Evolutionary conservation across 2,329 filamentous ascomycete species (phyloP).

Genomic region (Hortaea werneckii): DNA sequence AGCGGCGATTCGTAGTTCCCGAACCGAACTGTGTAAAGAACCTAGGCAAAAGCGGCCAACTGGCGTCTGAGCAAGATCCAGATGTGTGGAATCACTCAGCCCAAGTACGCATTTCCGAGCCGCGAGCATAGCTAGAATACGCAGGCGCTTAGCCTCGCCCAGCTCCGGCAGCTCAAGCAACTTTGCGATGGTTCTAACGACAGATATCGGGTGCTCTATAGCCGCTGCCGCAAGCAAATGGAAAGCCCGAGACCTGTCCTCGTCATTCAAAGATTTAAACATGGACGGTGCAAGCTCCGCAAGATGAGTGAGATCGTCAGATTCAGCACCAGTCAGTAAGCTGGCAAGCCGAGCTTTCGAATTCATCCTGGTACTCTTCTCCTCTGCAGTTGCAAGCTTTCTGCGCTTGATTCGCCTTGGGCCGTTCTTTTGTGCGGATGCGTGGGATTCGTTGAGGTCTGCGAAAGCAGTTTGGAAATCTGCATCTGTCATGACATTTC

Average conservation of each 20-base stretch:
- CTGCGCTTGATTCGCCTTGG: slow-evolving; percentile 11
- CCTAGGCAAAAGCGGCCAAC: slow-evolving; percentile 74
- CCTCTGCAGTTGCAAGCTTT: slow-evolving; percentile 1
- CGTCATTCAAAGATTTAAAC: slow-evolving; percentile 12
- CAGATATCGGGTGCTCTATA: slow-evolving; percentile 4
- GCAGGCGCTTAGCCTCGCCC: slow-evolving; percentile 45
- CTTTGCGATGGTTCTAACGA: slow-evolving; percentile 8
- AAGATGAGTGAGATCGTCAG: slow-evolving; percentile 9
- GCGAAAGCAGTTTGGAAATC: slow-evolving; percentile 11
- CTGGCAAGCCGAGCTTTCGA: background rate
- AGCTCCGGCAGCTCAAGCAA: slow-evolving; percentile 32
- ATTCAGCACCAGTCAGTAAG: slow-evolving; percentile 12
- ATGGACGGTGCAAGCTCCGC: slow-evolving; percentile 9
- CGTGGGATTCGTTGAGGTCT: slow-evolving; percentile 8
- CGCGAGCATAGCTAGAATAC: slow-evolving; percentile 61
- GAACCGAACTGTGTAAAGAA: slow-evolving; percentile 69
- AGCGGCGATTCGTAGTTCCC: slow-evolving; percentile 75
- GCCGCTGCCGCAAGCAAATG: slow-evolving; percentile 13
- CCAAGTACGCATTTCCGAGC: slow-evolving; percentile 58
- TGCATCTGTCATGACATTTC: slow-evolving; percentile 17
- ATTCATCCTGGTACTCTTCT: background rate
- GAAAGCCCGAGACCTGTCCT: slow-evolving; percentile 17
- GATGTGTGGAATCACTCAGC: slow-evolving; percentile 40
- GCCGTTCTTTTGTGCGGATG: background rate
- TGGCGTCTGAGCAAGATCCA: slow-evolving; percentile 57